A percentile compares a stretch with the other conserved stretches of the same genome.
Conservation (phyloP, 2,329 filamentous ascomycete species). For the Hymenotorrendiella dingleyae region DNA sequence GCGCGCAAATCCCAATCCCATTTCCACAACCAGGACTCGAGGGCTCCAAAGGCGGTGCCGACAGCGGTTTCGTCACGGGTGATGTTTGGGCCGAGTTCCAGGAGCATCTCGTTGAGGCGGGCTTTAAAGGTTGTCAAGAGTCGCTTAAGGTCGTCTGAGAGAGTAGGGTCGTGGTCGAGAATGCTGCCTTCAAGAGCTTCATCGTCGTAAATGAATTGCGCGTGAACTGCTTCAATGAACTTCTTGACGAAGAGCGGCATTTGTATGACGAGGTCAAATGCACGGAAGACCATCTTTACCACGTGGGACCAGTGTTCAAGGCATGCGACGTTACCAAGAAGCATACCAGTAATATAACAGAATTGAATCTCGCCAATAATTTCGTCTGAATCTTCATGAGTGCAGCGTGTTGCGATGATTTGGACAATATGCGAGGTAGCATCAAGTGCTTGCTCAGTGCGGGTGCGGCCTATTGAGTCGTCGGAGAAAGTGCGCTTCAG, state of each 20-base stretch:
- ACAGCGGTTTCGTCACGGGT: slow-evolving; percentile 39
- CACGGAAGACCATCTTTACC: slow-evolving; percentile 45
- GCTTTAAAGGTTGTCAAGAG: slow-evolving; percentile 50
- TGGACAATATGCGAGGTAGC: slow-evolving; percentile 43
- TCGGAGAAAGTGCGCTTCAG: slow-evolving; percentile 38
- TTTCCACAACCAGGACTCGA: slow-evolving; percentile 43
- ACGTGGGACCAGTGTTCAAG: slow-evolving; percentile 58
- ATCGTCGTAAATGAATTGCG: slow-evolving; percentile 50
- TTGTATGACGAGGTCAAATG: slow-evolving; percentile 38
- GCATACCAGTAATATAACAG: slow-evolving; percentile 50
- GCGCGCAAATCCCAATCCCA: slow-evolving; percentile 50
- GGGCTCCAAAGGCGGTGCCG: slow-evolving; percentile 41
- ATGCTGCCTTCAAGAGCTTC: slow-evolving; percentile 42
- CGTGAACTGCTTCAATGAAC: slow-evolving; percentile 46
- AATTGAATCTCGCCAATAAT: slow-evolving; percentile 57
- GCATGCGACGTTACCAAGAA: slow-evolving; percentile 53
- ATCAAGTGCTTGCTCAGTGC: slow-evolving; percentile 41
- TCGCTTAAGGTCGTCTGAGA: slow-evolving; percentile 35
- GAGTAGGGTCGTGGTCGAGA: slow-evolving; percentile 29
- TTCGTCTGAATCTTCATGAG: slow-evolving; percentile 35
- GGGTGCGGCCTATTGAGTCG: slow-evolving; percentile 28
- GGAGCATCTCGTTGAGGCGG: slow-evolving; percentile 43
- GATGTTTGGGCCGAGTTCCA: slow-evolving; percentile 30
- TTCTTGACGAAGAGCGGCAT: slow-evolving; percentile 40
- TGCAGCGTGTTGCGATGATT: slow-evolving; percentile 32